Base-by-base conservation (phyloP, 2,329 filamentous ascomycete species). In the Diaporthe caulivora region DNA sequence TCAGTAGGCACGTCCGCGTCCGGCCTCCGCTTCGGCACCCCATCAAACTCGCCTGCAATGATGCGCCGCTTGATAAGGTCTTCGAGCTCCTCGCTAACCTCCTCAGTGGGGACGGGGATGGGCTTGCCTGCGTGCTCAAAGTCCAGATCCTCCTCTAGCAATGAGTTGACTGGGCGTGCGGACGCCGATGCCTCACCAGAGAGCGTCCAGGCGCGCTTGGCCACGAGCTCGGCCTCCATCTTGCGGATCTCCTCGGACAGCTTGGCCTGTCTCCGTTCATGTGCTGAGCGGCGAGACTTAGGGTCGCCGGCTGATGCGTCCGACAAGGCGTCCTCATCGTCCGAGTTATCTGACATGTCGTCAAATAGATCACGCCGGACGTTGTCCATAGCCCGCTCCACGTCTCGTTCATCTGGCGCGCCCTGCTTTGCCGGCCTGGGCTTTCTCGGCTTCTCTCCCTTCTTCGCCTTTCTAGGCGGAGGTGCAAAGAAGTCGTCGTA, bases 101-200 rank as follows among this genome's bases (percentile, higher is more conserved):
- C 95, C 54, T 94, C 92, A 0, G 97, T 98, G 81, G 98, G 95
- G 75, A 98, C 94, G 1, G 96, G 95, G 0, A 98, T 93, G 0
- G 97, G 96, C 82, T 98, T 99, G 80, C 97, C 97, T 29, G 94
- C 91, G 78, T 97, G 92, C 84, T 99, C 97, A 80, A 98, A 99
- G 77, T 98, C 96, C 34, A 99, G 89, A 79, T 98, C 95, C 84
- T 98, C 92, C 80, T 98, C 95, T 1, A 99, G 90, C 2, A 99
- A 89, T 0, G 96, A 98, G 85, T 99, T 98, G 70, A 95, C 81
- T 0, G 97, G 97, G 47, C 97, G 90, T 77, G 97, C 94, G 0
- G 88, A 87, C 1, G 94, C 96, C 64, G 91, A 89, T 6, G 95
- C 95, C 87, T 99, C 97, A 80, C 97, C 97, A 13, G 93, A 90